phyloP scores from a whole-genome alignment of 208 protist species.

The Acanthamoeba triangularis region DNA sequence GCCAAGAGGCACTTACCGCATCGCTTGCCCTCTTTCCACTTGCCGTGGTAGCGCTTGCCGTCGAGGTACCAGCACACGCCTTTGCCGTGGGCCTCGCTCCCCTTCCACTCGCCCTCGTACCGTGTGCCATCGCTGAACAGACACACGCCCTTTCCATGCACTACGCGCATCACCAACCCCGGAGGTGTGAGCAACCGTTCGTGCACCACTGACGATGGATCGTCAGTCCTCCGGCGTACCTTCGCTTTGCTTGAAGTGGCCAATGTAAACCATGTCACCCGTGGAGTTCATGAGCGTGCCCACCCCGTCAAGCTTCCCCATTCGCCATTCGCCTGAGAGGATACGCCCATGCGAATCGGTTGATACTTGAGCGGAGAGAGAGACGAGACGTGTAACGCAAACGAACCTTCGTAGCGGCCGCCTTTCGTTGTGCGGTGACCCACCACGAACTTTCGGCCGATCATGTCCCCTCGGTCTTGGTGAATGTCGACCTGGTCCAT shows the following conservation, averaged over 20 bases:
- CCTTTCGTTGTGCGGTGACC: conserved; percentile 14
- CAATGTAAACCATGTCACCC: conserved; percentile 22
- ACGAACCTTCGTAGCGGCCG: conserved; percentile 18
- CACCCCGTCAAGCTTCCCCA: conserved; percentile 27
- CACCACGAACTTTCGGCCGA: neutral
- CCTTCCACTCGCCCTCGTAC: conserved; percentile 33
- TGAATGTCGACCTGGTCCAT: neutral
- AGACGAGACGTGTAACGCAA: too few species aligned
- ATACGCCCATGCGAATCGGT: too few species aligned
- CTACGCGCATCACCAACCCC: neutral
- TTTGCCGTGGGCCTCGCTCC: conserved; percentile 36
- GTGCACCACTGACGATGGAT: too few species aligned
- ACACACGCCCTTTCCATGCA: neutral
- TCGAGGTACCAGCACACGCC: conserved; percentile 53
- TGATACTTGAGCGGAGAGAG: neutral
- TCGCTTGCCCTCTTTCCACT: conserved; percentile 23
- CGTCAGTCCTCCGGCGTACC: too few species aligned
- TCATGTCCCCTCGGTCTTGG: conserved; percentile 34
- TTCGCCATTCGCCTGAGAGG: neutral
- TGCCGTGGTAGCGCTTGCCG: conserved; percentile 42
- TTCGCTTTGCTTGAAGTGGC: conserved; percentile 39
- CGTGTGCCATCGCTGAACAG: conserved; percentile 38
- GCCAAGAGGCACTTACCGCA: neutral
- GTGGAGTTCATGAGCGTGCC: conserved; percentile 41
- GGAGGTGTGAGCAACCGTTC: too few species aligned